Percentiles rank a stretch among this genome's conserved stretches.
phyloP scores from a whole-genome alignment of 805 yeast genomes.

The Zygoascus bituminiphila region DNA sequence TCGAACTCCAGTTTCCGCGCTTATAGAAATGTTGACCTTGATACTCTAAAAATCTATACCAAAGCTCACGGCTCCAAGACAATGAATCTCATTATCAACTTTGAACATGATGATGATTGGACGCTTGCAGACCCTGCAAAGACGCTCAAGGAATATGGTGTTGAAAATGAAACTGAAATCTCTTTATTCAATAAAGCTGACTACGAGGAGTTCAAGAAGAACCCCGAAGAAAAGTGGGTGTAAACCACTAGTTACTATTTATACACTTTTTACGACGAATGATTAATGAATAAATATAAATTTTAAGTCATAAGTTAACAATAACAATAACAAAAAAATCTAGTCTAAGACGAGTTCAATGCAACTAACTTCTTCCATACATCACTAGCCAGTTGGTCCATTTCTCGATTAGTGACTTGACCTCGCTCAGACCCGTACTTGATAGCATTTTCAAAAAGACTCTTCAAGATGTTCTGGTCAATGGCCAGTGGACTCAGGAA shows the following conservation, averaged over 20 bases:
- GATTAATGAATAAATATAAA: background rate
- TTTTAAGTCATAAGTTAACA: background rate
- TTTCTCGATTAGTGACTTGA: conserved; percentile 35
- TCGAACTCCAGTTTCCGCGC: conserved; percentile 71
- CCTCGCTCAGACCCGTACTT: conserved; percentile 54
- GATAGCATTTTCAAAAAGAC: conserved; percentile 68
- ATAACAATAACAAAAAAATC: background rate
- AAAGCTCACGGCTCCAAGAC: conserved; percentile 95
- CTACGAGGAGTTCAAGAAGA: conserved; percentile 59
- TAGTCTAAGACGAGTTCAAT: conserved; percentile 5
- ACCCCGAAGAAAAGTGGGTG: conserved; percentile 87
- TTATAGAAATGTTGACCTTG: conserved; percentile 64
- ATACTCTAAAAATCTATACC: conserved; percentile 78
- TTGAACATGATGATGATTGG: conserved; percentile 80
- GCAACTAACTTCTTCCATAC: conserved; percentile 46
- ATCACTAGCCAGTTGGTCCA: conserved; percentile 43
- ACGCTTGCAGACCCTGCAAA: conserved; percentile 38
- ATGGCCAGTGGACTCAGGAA: conserved; percentile 73
- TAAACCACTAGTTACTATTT: background rate
- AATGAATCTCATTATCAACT: conserved; percentile 81
- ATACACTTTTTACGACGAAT: background rate
- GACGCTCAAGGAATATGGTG: conserved; percentile 43
- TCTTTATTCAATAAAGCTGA: conserved; percentile 66
- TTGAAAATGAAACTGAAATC: conserved; percentile 86
- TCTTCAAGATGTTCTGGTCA: conserved; percentile 55